A percentile compares a stretch with the other conserved stretches of the same genome.
phyloP scores from a whole-genome alignment of 1,284 basidiomycete genomes.

The Leccinum huronense region DNA sequence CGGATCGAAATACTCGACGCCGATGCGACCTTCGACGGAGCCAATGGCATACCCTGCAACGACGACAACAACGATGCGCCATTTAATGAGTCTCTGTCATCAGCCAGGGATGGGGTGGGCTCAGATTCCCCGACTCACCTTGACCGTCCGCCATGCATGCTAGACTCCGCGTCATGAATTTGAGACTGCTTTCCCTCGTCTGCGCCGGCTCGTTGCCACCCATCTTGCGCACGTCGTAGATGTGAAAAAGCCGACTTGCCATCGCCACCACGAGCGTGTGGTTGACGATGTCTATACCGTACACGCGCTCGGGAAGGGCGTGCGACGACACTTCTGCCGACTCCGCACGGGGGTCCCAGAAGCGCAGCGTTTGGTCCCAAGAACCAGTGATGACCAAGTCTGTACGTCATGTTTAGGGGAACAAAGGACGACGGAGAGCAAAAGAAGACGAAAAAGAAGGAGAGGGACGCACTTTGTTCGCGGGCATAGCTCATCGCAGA shows the following conservation, averaged over 20 bases:
- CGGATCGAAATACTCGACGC: conserved; percentile 96
- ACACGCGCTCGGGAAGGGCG: conserved; percentile 78
- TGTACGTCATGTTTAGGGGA: conserved; percentile 29
- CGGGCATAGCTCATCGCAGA: conserved; percentile 60
- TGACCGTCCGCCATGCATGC: conserved; percentile 92
- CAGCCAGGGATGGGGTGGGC: background rate
- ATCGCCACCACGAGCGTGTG: conserved; percentile 84
- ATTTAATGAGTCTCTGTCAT: background rate
- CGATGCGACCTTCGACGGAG: conserved; percentile 94
- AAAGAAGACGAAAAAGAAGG: background rate
- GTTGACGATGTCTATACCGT: conserved; percentile 73
- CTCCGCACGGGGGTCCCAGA: conserved; percentile 78
- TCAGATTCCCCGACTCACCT: conserved; percentile 48
- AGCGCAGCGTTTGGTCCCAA: conserved; percentile 86
- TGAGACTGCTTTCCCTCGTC: conserved; percentile 87
- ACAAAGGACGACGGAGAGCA: background rate
- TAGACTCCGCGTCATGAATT: conserved; percentile 91
- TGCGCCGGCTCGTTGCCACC: conserved; percentile 56
- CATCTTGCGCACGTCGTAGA: conserved; percentile 83
- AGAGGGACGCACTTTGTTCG: conserved; percentile 47
- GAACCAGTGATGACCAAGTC: conserved; percentile 80
- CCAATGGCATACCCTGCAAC: conserved; percentile 84
- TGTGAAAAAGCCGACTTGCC: conserved; percentile 85
- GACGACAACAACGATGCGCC: background rate
- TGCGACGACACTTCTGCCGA: conserved; percentile 62